Percentiles rank a stretch among this genome's conserved stretches.
These are phyloP conservation scores for Tetradesmus obliquus DNA, from an alignment of 139 green algal species.

Conservation along the genomic window DNA sequence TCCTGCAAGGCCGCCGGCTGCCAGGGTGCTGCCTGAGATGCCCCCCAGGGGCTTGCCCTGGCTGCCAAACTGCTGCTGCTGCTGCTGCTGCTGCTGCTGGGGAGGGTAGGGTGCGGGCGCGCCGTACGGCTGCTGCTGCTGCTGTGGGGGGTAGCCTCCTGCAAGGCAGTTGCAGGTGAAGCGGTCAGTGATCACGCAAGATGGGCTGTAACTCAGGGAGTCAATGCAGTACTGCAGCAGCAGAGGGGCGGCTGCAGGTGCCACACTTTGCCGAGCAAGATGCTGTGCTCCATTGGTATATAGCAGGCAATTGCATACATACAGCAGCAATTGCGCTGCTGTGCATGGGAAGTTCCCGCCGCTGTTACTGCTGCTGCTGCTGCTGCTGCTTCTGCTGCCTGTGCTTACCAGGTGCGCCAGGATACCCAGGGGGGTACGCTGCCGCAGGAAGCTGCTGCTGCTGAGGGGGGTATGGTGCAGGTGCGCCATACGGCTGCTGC, in stretches of 20 bases:
- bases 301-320: too few species aligned
- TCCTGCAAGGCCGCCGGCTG: conserved; percentile 9
- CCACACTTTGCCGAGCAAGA: too few species aligned
- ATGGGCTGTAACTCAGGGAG: too few species aligned
- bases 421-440: not conserved
- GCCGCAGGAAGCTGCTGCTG: not conserved
- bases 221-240: too few species aligned
- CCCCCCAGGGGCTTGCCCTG: not conserved
- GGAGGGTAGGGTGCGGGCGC: not conserved
- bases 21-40: not conserved
- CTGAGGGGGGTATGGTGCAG: not conserved
- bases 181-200: too few species aligned
- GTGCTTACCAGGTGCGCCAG: not conserved
- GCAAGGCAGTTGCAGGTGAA: too few species aligned
- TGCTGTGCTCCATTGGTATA: too few species aligned
- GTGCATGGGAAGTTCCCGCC: too few species aligned
- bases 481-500: not conserved
- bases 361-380: too few species aligned
- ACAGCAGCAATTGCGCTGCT: too few species aligned
- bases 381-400: too few species aligned
- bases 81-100: conserved; percentile 16
- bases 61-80: not conserved
- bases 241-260: too few species aligned
- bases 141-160: not conserved
- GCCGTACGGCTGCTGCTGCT: conserved; percentile 11